phyloP scores from a whole-genome alignment of 2,329 filamentous ascomycete genomes.

The Cryphonectria radicalis region DNA sequence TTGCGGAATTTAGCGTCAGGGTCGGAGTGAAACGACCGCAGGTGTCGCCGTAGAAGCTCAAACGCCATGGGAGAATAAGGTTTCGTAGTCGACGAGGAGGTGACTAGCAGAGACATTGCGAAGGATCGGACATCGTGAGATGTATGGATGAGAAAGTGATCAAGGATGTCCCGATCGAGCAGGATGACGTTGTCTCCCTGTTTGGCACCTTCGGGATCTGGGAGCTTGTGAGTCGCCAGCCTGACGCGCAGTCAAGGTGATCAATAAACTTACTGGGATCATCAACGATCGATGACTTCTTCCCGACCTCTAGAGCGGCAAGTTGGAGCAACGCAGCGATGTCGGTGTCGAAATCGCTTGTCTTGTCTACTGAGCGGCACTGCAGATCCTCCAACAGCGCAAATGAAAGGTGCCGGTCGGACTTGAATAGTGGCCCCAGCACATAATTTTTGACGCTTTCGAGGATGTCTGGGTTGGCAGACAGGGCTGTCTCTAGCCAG shows the following conservation, averaged over 20 bases:
- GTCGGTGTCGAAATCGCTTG: slow-evolving; percentile 48
- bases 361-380: slow-evolving; percentile 35
- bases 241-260: slow-evolving; percentile 17
- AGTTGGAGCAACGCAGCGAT: slow-evolving; percentile 64
- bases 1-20: slow-evolving; percentile 85
- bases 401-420: slow-evolving; percentile 57
- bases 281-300: slow-evolving; percentile 70
- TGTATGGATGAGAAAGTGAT: slow-evolving; percentile 57
- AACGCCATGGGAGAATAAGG: slow-evolving; percentile 70
- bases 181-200: slow-evolving; percentile 35
- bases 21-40: slow-evolving; percentile 78
- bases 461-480: slow-evolving; percentile 54
- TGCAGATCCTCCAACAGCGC: slow-evolving; percentile 59
- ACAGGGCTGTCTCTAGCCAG: slow-evolving; percentile 59
- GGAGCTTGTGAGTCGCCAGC: slow-evolving; percentile 28
- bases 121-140: slow-evolving; percentile 73
- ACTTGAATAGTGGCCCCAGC: slow-evolving; percentile 65
- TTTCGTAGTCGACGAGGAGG: slow-evolving; percentile 74
- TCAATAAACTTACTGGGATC: slow-evolving; percentile 58
- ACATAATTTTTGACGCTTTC: slow-evolving; percentile 69
- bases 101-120: slow-evolving; percentile 80
- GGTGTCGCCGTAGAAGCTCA: slow-evolving; percentile 63
- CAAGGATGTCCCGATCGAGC: slow-evolving; percentile 50
- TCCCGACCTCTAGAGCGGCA: slow-evolving; percentile 71
- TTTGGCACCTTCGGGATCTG: slow-evolving; percentile 31